phyloP scores from a whole-genome alignment of 306 rosid species.

The Senna siamea region DNA sequence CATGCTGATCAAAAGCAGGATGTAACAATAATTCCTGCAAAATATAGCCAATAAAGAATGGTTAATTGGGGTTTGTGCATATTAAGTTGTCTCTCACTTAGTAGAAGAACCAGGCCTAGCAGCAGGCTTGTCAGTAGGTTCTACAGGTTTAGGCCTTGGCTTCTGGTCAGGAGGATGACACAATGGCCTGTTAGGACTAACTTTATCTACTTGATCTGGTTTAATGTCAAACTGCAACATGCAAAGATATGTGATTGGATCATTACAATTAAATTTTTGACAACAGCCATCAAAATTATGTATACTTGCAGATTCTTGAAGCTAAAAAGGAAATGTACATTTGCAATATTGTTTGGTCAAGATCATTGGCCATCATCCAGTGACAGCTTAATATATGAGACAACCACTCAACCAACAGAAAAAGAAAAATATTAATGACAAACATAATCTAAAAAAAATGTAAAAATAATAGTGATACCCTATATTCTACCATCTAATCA shows the following conservation, averaged over 20 bases:
- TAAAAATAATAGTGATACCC: background rate
- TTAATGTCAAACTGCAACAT: slow-evolving; percentile 63
- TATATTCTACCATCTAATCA: background rate
- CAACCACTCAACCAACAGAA: background rate
- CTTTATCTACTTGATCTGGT: slow-evolving; percentile 59
- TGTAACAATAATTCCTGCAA: slow-evolving; percentile 18
- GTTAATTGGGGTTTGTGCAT: slow-evolving; percentile 22
- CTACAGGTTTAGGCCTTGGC: slow-evolving; percentile 48
- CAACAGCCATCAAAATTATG: background rate
- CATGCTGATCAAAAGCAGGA: slow-evolving; percentile 16
- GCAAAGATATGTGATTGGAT: slow-evolving; percentile 24
- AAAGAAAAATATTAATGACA: background rate
- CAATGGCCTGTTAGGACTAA: slow-evolving; percentile 68
- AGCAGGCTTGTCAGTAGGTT: slow-evolving; percentile 40
- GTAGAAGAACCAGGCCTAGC: slow-evolving; percentile 67
- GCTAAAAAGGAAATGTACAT: background rate
- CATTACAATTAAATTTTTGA: slow-evolving; percentile 2
- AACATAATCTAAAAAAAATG: background rate
- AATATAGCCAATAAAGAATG: slow-evolving; percentile 22
- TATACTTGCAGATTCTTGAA: slow-evolving; percentile 4
- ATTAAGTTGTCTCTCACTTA: slow-evolving; percentile 35
- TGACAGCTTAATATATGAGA: background rate
- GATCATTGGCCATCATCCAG: slow-evolving; percentile 1
- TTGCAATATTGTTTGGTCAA: slow-evolving; percentile 2
- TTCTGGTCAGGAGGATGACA: slow-evolving; percentile 58